Percentiles rank a stretch among this genome's conserved stretches.
Evolutionary conservation across 169 alveolate genomes (phyloP).

Genomic region (Cryptosporidium bovis): DNA sequence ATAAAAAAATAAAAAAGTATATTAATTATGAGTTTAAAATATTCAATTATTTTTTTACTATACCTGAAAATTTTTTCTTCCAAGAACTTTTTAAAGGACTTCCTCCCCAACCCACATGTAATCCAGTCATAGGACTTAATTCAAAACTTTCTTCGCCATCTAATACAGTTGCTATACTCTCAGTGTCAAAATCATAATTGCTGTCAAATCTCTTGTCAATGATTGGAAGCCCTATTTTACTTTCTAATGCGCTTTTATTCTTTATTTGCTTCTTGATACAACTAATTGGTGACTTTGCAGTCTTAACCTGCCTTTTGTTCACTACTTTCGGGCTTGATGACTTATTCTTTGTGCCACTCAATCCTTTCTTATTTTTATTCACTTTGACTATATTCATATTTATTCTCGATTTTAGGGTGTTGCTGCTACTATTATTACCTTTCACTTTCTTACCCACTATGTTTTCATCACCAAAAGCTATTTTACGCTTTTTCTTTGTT

Average conservation of each 20-base stretch:
- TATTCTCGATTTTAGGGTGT: not conserved
- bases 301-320: not conserved
- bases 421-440: not conserved
- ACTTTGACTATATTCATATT: not conserved
- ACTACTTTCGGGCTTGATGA: not conserved
- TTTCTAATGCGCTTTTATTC: not conserved
- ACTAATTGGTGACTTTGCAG: not conserved
- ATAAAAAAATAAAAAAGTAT: constrained; percentile 7
- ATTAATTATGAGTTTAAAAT: not conserved
- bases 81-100: constrained; percentile 15
- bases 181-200: constrained; percentile 13
- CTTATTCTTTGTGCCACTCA: not conserved
- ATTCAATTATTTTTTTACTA: constrained; percentile 35
- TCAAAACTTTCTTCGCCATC: constrained; percentile 65
- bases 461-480: not conserved
- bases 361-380: not conserved
- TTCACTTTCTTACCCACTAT: not conserved
- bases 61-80: constrained; percentile 26
- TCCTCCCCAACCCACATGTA: constrained; percentile 72
- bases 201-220: not conserved
- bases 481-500: not conserved
- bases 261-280: not conserved
- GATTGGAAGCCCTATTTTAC: no score
- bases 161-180: constrained; percentile 59
- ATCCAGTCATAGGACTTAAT: constrained; percentile 36